A percentile compares a stretch with the other conserved stretches of the same genome.
These are phyloP conservation scores for Tricholoma bakamatsutake DNA, from an alignment of 768 basidiomycete genomes.

Conservation along the genomic window DNA sequence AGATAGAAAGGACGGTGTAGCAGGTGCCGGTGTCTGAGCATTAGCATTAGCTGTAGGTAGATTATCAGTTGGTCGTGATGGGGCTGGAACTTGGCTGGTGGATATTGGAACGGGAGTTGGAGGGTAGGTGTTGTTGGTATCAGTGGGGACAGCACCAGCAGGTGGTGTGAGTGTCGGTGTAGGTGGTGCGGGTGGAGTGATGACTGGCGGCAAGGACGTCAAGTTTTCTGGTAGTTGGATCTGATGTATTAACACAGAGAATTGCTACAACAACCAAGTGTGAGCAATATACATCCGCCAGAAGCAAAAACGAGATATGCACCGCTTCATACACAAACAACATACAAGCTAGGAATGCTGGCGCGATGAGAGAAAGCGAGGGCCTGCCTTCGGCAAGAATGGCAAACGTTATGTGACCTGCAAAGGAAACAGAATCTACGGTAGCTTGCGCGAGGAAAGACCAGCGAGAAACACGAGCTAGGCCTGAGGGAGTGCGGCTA, in stretches of 20 bases:
- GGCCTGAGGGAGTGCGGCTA: slow-evolving; percentile 72
- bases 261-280: slow-evolving; percentile 52
- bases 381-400: slow-evolving; percentile 79
- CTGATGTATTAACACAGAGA: slow-evolving; percentile 71
- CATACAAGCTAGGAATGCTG: slow-evolving; percentile 78
- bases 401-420: slow-evolving; percentile 84
- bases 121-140: slow-evolving; percentile 9
- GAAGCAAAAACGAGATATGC: slow-evolving; percentile 13
- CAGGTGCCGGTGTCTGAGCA: slow-evolving; percentile 8
- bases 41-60: slow-evolving; percentile 14
- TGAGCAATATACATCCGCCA: not conserved
- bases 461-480: slow-evolving; percentile 79
- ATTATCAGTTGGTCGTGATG: slow-evolving; percentile 20
- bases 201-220: slow-evolving; percentile 14
- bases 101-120: slow-evolving; percentile 18
- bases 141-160: slow-evolving; percentile 6
- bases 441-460: slow-evolving; percentile 75
- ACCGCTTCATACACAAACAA: slow-evolving; percentile 83
- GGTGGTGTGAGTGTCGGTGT: slow-evolving; percentile 12
- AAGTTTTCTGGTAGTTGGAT: slow-evolving; percentile 76
- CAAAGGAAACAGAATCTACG: slow-evolving; percentile 80
- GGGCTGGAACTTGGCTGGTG: slow-evolving; percentile 10
- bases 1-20: slow-evolving; percentile 35
- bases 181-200: slow-evolving; percentile 25
- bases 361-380: slow-evolving; percentile 75